Evolutionary conservation across 2,329 filamentous ascomycete genomes (phyloP).

Genomic region (Aureobasidium musti): DNA sequence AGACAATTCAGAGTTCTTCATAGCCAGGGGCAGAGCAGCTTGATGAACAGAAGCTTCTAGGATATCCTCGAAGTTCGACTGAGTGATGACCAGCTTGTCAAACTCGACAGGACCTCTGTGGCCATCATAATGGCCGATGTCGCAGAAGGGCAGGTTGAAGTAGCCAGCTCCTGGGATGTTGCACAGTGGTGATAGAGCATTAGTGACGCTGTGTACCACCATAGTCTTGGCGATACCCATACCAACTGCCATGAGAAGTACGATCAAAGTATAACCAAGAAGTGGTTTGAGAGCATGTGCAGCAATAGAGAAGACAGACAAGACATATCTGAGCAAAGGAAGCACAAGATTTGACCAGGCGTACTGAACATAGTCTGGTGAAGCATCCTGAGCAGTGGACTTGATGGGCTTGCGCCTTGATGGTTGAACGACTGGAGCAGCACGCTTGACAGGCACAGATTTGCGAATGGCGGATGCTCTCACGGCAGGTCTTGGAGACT

Average conservation of each 20-base stretch:
- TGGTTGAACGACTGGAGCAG: neutral
- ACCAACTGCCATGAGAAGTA: conserved; percentile 62
- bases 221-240: conserved; percentile 63
- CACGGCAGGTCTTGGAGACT: conserved; percentile 18
- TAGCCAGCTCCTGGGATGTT: conserved; percentile 65
- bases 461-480: conserved; percentile 34
- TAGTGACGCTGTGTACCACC: conserved; percentile 61
- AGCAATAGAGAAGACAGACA: conserved; percentile 60
- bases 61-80: conserved; percentile 75
- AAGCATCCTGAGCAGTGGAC: neutral
- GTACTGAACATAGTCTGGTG: conserved; percentile 29
- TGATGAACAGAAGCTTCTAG: conserved; percentile 67
- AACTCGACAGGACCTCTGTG: conserved; percentile 60
- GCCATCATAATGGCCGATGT: conserved; percentile 10
- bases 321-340: conserved; percentile 51
- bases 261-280: conserved; percentile 61
- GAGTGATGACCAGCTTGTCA: conserved; percentile 71
- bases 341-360: conserved; percentile 41
- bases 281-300: conserved; percentile 65
- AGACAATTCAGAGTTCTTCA: conserved; percentile 74
- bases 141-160: conserved; percentile 67
- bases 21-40: conserved; percentile 70
- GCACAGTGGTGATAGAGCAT: conserved; percentile 69
- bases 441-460: neutral
- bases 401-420: neutral